Conservation (phyloP, 768 basidiomycete species). For the Phallus indusiatus region DNA sequence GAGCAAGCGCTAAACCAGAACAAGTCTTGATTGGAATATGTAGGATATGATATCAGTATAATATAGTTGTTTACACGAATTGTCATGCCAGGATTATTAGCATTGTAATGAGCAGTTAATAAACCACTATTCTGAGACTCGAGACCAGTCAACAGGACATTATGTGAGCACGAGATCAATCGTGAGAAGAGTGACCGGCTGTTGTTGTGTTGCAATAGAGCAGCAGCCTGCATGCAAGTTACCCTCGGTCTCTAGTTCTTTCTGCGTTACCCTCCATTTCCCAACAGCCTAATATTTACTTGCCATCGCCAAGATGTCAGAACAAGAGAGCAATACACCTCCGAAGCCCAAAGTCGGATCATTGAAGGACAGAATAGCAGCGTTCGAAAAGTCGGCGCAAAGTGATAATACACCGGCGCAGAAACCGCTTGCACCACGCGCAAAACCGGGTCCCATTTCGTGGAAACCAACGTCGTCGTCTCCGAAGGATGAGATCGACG, state of each 20-base stretch:
- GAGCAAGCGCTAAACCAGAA: slow-evolving; percentile 24
- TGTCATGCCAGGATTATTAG: neutral
- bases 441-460: slow-evolving; percentile 52
- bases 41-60: neutral
- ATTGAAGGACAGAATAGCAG: slow-evolving; percentile 80
- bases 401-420: slow-evolving; percentile 24
- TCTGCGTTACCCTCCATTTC: neutral
- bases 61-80: neutral
- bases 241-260: neutral
- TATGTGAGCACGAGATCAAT: neutral
- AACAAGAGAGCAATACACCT: slow-evolving; percentile 34
- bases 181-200: neutral
- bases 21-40: neutral
- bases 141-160: too few species aligned
- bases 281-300: neutral
- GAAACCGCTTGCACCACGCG: slow-evolving; percentile 37
- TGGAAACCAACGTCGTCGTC: slow-evolving; percentile 65
- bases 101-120: too few species aligned
- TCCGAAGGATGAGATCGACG: slow-evolving; percentile 24
- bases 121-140: too few species aligned
- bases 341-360: slow-evolving; percentile 66
- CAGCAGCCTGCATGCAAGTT: neutral
- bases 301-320: slow-evolving; percentile 45
- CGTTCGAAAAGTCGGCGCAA: slow-evolving; percentile 50
- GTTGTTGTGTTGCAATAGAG: neutral